Conservation (phyloP, 176 grass and related monocot species). For the Juncus effusus region DNA sequence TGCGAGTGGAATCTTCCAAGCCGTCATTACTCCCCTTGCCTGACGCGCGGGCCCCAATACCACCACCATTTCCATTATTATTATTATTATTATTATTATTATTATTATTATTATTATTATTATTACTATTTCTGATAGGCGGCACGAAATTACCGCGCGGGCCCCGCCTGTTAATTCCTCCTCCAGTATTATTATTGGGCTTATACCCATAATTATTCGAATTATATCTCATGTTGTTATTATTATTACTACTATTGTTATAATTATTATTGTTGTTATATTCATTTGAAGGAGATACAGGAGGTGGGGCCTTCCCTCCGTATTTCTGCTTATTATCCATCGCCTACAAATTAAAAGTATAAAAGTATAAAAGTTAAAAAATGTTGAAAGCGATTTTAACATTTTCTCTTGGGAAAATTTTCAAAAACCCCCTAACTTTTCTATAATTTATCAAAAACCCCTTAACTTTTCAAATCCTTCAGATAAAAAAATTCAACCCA, state of each 20-base stretch:
- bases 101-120: constrained; percentile 53
- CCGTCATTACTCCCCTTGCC: constrained; percentile 66
- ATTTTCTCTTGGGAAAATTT: too few species aligned
- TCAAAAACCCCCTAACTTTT: too few species aligned
- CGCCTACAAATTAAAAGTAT: constrained; percentile 36
- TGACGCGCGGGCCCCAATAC: constrained; percentile 43
- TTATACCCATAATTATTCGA: constrained; percentile 60
- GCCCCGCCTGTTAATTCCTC: constrained; percentile 64
- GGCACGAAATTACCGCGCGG: constrained; percentile 88
- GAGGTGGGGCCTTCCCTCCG: constrained; percentile 38
- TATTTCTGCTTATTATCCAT: constrained; percentile 56
- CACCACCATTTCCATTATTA: constrained; percentile 35
- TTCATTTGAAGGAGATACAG: constrained; percentile 59
- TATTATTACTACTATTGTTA: not conserved
- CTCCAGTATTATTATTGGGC: constrained; percentile 18
- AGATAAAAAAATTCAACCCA: too few species aligned
- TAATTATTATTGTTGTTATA: too few species aligned
- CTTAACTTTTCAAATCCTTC: too few species aligned
- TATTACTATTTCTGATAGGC: constrained; percentile 79
- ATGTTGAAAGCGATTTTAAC: too few species aligned
- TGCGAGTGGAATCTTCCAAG: constrained; percentile 87
- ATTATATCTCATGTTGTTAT: constrained; percentile 39
- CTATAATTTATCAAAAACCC: too few species aligned
- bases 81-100: constrained; percentile 53
- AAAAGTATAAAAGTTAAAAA: constrained; percentile 2